Conservation (phyloP, 1,284 basidiomycete genomes). For the Cryptococcus sp. region DNA sequence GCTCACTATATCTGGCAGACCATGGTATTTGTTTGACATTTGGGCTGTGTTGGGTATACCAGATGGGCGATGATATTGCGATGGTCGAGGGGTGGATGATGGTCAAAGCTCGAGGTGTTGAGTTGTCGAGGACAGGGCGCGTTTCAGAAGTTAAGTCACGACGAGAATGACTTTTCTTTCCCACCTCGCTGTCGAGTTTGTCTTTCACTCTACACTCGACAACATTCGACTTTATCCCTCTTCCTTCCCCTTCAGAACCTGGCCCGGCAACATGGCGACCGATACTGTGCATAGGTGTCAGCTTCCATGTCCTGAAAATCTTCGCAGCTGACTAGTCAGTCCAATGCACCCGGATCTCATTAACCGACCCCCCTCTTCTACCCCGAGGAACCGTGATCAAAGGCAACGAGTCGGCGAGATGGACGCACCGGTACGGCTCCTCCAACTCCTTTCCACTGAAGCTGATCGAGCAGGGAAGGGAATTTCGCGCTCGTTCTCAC, state of each 20-base stretch:
- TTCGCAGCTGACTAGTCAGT: constrained; percentile 1
- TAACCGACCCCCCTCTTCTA: constrained; percentile 5
- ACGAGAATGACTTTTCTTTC: background rate
- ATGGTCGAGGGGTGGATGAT: background rate
- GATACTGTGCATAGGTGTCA: background rate
- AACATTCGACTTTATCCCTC: background rate
- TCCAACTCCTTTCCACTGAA: background rate
- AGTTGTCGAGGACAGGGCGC: too few relatives aligned
- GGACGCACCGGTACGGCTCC: constrained; percentile 13
- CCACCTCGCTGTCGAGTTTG: background rate
- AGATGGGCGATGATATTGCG: background rate
- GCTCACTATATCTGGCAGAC: constrained; percentile 82
- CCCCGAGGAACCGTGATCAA: constrained; percentile 6
- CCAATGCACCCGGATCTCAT: constrained; percentile 1
- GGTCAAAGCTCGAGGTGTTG: too few relatives aligned
- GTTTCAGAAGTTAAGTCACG: too few relatives aligned
- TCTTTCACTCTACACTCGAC: too few relatives aligned
- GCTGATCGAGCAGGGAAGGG: background rate
- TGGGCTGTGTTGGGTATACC: background rate
- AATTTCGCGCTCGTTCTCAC: background rate
- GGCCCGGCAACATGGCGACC: too few relatives aligned
- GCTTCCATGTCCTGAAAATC: background rate
- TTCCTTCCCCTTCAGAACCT: background rate
- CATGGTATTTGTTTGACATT: constrained; percentile 65
- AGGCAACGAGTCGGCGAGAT: constrained; percentile 1